These are phyloP conservation scores for Cicer arietinum DNA, from an alignment of 306 rosid genomes.

Conservation along the genomic window DNA sequence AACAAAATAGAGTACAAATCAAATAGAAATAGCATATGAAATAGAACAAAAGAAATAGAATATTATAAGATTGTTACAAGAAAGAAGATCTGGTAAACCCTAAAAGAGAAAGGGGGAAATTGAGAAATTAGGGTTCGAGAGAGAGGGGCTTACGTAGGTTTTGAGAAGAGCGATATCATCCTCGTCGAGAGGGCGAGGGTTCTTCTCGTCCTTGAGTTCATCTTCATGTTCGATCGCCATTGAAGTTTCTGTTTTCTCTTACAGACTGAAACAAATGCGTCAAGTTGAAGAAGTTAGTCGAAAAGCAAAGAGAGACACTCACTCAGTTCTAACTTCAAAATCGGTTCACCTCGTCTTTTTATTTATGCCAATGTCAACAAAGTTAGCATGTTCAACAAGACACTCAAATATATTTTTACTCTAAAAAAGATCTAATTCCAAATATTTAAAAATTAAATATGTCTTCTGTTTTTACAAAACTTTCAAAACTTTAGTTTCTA, in stretches of 20 bases:
- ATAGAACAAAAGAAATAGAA: background rate
- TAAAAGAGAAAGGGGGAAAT: slow-evolving; percentile 3
- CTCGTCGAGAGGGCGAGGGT: slow-evolving; percentile 94
- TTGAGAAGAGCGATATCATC: slow-evolving; percentile 96
- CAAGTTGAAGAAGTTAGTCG: too few species aligned
- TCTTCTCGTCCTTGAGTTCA: slow-evolving; percentile 98
- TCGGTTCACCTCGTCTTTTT: too few species aligned
- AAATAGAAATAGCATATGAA: slow-evolving; percentile 1
- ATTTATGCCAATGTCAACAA: too few species aligned
- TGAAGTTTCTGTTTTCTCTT: slow-evolving; percentile 1
- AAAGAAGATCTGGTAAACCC: slow-evolving; percentile 32
- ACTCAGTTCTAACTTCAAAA: too few species aligned
- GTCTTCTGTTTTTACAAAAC: too few species aligned
- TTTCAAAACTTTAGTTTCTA: too few species aligned
- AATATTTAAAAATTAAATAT: too few species aligned
- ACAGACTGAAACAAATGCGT: background rate
- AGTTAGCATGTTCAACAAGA: too few species aligned
- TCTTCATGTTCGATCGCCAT: slow-evolving; percentile 91
- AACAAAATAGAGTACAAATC: background rate
- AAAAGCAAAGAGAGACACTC: too few species aligned
- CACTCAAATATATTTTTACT: too few species aligned
- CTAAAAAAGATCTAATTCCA: too few species aligned
- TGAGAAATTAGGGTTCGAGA: slow-evolving; percentile 48
- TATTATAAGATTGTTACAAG: background rate
- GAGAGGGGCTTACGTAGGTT: slow-evolving; percentile 66